These are phyloP conservation scores for Pseudonitzschia multistriata DNA, from an alignment of 108 stramenopile species.

Conservation along the genomic window DNA sequence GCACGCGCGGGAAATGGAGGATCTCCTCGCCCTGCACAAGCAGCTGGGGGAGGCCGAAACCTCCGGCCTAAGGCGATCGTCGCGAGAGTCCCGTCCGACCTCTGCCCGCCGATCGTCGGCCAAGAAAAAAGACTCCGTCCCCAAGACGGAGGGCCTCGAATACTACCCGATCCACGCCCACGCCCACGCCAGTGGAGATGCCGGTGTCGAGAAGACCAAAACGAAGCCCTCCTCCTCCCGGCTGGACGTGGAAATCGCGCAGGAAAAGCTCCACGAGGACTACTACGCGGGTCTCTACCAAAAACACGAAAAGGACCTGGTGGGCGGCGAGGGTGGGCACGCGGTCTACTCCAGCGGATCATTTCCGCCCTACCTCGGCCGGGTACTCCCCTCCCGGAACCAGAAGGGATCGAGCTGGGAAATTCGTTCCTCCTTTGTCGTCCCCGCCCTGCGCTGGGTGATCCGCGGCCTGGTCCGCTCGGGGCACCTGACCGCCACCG, in stretches of 20 bases:
- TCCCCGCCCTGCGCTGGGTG: conserved; percentile 82
- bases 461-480: conserved; percentile 76
- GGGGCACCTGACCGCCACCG: conserved; percentile 70
- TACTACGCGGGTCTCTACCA: conserved; percentile 67
- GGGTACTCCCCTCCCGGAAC: conserved; percentile 46
- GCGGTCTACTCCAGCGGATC: conserved; percentile 55
- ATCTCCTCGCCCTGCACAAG: conserved; percentile 32
- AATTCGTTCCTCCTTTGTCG: conserved; percentile 60
- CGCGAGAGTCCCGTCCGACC: conserved; percentile 15
- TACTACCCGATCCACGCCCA: conserved; percentile 1
- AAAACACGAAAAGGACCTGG: conserved; percentile 27
- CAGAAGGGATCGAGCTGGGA: conserved; percentile 61
- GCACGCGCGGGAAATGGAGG: conserved; percentile 31
- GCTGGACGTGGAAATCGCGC: conserved; percentile 53
- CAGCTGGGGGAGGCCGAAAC: conserved; percentile 31
- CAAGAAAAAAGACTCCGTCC: neutral
- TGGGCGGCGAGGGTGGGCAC: conserved; percentile 15
- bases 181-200: neutral
- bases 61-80: conserved; percentile 34
- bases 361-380: conserved; percentile 85
- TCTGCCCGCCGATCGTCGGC: neutral
- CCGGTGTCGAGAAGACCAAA: neutral
- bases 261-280: conserved; percentile 67
- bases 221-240: conserved; percentile 35
- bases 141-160: conserved; percentile 14